These are phyloP conservation scores for Quercus cerris DNA, from an alignment of 306 rosid species.

Conservation along the genomic window DNA sequence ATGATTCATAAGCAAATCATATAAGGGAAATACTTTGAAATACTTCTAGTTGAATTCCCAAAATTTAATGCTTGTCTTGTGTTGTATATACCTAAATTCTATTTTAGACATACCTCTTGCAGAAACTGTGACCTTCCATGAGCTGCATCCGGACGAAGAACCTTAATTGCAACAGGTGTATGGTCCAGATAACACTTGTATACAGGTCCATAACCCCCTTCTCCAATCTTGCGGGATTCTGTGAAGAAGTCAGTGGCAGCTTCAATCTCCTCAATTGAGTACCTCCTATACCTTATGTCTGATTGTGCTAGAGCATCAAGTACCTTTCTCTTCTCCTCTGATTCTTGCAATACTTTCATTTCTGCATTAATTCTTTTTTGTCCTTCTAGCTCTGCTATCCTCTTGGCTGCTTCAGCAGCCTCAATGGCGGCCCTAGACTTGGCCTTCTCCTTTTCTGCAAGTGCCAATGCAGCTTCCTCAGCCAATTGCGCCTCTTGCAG, in stretches of 20 bases:
- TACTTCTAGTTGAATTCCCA: not conserved
- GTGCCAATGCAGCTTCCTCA: constrained; percentile 76
- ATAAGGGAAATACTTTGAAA: not conserved
- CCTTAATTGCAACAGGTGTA: constrained; percentile 85
- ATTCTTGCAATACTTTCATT: constrained; percentile 67
- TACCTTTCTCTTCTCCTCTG: constrained; percentile 66
- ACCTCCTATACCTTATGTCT: constrained; percentile 72
- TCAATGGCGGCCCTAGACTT: constrained; percentile 88
- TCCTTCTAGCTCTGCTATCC: constrained; percentile 81
- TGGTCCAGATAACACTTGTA: constrained; percentile 71
- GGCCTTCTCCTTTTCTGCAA: constrained; percentile 77
- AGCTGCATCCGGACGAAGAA: constrained; percentile 92
- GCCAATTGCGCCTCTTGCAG: constrained; percentile 73
- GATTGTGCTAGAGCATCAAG: constrained; percentile 43
- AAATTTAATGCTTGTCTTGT: not conserved
- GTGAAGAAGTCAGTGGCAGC: constrained; percentile 67
- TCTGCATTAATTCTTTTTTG: constrained; percentile 79
- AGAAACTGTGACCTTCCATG: constrained; percentile 92
- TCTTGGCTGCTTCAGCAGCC: constrained; percentile 84
- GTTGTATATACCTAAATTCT: not conserved
- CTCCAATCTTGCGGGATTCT: constrained; percentile 76
- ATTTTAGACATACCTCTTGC: constrained; percentile 61
- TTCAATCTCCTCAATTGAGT: constrained; percentile 83
- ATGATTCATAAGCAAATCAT: constrained; percentile 18
- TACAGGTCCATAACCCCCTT: constrained; percentile 98